phyloP scores from a whole-genome alignment of 129 eudicot species.

The Pseudognaphalium luteoalbum region DNA sequence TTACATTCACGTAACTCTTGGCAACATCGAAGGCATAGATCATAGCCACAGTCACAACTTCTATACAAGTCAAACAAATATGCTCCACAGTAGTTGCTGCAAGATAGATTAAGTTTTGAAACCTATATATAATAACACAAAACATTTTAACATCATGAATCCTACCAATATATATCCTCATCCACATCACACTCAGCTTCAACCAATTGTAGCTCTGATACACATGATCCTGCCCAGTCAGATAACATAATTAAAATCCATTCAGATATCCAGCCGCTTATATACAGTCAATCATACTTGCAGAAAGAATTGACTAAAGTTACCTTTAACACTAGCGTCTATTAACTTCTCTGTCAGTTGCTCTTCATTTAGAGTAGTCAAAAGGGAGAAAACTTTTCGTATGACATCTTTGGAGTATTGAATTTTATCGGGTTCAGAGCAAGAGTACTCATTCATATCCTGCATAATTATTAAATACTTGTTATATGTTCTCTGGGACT shows the following conservation, averaged over 20 bases:
- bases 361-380: slow-evolving; percentile 2
- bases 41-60: neutral
- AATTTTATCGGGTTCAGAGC: slow-evolving; percentile 3
- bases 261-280: neutral
- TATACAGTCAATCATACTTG: neutral
- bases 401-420: slow-evolving; percentile 4
- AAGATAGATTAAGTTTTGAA: neutral
- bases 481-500: neutral
- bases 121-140: neutral
- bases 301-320: neutral
- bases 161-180: neutral
- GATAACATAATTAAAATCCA: neutral
- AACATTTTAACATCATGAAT: neutral
- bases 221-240: neutral
- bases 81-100: neutral
- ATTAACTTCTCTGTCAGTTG: slow-evolving; percentile 12
- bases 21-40: neutral
- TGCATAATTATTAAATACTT: neutral
- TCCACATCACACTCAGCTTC: neutral
- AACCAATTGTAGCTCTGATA: neutral
- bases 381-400: neutral
- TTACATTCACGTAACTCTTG: neutral
- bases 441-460: neutral
- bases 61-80: neutral
- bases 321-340: slow-evolving; percentile 8